Percentiles rank a stretch among this genome's conserved stretches.
phyloP scores from a whole-genome alignment of 768 basidiomycete species.

The Dictyophora rubrovolvata region DNA sequence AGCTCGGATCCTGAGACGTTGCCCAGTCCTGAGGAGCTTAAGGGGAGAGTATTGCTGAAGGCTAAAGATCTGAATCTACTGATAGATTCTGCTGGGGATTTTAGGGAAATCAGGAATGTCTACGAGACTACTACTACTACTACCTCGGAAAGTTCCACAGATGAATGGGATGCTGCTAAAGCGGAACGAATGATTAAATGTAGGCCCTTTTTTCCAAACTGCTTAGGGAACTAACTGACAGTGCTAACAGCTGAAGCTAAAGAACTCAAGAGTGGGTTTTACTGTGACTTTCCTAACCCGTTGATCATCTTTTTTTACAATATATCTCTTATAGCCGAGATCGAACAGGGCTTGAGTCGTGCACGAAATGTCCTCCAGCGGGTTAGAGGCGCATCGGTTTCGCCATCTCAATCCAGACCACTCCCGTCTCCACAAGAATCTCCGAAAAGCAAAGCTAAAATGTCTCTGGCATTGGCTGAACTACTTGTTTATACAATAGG shows the following conservation, averaged over 20 bases:
- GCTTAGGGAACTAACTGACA: not conserved
- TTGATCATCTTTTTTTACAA: not conserved
- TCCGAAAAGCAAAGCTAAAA: conserved; percentile 40
- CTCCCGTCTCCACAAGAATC: not conserved
- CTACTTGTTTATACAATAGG: conserved; percentile 92
- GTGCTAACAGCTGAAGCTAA: conserved; percentile 3
- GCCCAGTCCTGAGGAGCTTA: conserved; percentile 81
- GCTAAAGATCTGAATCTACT: conserved; percentile 68
- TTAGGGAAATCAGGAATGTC: conserved; percentile 19
- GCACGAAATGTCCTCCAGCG: conserved; percentile 8
- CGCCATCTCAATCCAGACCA: not conserved
- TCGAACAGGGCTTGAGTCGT: conserved; percentile 7
- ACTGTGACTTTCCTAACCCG: not conserved
- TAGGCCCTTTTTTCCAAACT: not conserved
- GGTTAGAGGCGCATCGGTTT: conserved; percentile 7
- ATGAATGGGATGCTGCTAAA: conserved; percentile 28
- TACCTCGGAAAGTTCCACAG: conserved; percentile 27
- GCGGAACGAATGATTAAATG: conserved; percentile 17
- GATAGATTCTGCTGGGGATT: conserved; percentile 23
- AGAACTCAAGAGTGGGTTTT: not conserved
- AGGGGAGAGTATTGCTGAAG: conserved; percentile 77
- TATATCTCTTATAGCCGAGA: not conserved
- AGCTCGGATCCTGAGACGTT: conserved; percentile 38
- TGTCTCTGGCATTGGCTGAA: conserved; percentile 62
- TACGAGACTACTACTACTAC: conserved; percentile 32